phyloP scores from a whole-genome alignment of 2,329 filamentous ascomycete species.

The Diaporthe velutina region DNA sequence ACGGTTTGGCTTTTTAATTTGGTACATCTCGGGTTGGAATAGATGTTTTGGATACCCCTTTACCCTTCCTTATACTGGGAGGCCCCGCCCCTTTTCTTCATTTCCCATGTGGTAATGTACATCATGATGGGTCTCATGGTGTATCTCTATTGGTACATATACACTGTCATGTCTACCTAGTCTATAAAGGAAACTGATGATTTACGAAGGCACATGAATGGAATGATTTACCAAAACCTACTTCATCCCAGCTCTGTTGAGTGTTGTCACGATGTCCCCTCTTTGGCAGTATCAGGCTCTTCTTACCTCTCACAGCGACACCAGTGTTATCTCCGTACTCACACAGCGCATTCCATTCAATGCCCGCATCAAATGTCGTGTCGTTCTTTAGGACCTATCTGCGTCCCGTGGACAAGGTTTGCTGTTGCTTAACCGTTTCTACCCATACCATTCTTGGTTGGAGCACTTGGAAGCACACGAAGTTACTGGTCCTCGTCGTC shows the following conservation, averaged over 20 bases:
- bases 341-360: background rate
- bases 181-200: conserved; percentile 13
- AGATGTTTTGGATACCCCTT: conserved; percentile 29
- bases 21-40: background rate
- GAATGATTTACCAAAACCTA: background rate
- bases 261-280: too few relatives aligned
- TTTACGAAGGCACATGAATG: conserved; percentile 8
- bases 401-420: background rate
- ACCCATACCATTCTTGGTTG: background rate
- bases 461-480: background rate
- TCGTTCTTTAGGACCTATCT: background rate
- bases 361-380: too few relatives aligned
- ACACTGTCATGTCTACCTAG: background rate
- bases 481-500: background rate
- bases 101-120: background rate
- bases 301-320: background rate
- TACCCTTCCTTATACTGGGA: background rate
- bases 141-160: conserved; percentile 28
- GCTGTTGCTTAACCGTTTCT: background rate
- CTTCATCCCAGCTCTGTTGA: too few relatives aligned
- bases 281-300: background rate
- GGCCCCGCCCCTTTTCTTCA: background rate
- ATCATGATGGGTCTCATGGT: background rate
- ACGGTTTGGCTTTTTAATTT: background rate
- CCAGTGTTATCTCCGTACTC: too few relatives aligned